Base-by-base conservation (phyloP, 352 stramenopile species). In the Labyrinthula sp. region DNA sequence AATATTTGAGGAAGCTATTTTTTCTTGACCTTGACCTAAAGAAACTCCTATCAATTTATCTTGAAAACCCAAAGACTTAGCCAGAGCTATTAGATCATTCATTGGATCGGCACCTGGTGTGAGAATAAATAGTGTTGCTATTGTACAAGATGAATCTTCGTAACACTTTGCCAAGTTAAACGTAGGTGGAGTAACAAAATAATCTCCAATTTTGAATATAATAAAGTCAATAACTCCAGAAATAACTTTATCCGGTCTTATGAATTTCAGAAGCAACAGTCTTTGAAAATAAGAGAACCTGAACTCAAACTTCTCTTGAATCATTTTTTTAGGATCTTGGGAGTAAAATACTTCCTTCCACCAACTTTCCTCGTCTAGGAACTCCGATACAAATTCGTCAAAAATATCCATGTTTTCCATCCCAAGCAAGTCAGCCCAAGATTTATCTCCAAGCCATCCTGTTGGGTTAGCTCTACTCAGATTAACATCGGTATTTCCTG, bases 71-170 rank as follows among this genome's bases (percentile, higher is more conserved):
- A 87, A 41, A 45, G 89, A 77, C 1, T 74, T 70, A 0, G 82
- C 82, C 1, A 94, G 59, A 48, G 88, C 82, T 3, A 92, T 61
- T 9, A 94, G 56, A 58, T 92, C 80, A 0, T 69, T 77, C 78
- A 93, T 93, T 1, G 83, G 82, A 43, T 93, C 82, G 3, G 82
- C 77, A 20, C 82, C 82, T 1, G 80, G 79, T 3, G 80, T 89
- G 12, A 94, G 64, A 30, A 94, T 75, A 58, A 94, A 93, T 39
- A 94, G 86, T 3, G 94, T 62, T 8, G 82, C 81, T 20, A 80
- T 93, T n/a, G 75, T 67, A 57, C 73, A 91, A 18, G 71, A 89
- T 2, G 77, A 90, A 55, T 92, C 82, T 14, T 82, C 69, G 40
- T 76, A 94, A 6, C 73, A 75, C 10, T 74, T 75, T 27, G 79